These are phyloP conservation scores for Schizochytrium sp. DNA, from an alignment of 108 stramenopile species.

Conservation along the genomic window DNA sequence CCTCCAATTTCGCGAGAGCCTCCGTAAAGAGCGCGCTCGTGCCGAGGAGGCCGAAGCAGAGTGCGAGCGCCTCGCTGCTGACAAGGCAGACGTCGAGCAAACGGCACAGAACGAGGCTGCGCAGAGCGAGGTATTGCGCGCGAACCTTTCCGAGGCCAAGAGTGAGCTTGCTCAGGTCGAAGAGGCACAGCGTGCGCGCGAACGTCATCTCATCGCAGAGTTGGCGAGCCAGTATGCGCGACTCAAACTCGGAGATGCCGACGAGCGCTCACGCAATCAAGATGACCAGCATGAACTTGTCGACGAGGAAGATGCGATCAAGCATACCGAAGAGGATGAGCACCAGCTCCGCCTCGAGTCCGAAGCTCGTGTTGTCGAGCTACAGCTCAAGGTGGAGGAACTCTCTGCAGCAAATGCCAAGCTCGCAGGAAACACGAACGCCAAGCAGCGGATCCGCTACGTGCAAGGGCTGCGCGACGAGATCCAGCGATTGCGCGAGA, in stretches of 20 bases:
- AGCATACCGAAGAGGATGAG: neutral
- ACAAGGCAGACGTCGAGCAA: neutral
- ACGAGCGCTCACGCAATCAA: neutral
- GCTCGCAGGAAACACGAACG: neutral
- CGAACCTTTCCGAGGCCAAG: neutral
- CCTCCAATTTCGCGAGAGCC: neutral
- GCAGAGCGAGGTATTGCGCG: neutral
- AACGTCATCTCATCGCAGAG: neutral
- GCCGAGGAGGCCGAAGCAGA: slow-evolving; percentile 19
- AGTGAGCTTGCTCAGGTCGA: neutral
- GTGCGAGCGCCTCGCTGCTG: neutral
- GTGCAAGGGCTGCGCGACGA: neutral
- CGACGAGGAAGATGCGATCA: neutral
- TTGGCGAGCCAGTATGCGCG: neutral
- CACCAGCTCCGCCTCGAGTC: neutral
- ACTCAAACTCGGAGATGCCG: neutral
- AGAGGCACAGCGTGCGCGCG: neutral
- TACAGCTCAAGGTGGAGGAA: slow-evolving; percentile 13
- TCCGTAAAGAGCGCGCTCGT: neutral
- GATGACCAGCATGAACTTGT: neutral
- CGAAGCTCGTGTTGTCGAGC: neutral
- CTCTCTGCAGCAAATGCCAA: neutral
- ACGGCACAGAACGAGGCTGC: neutral
- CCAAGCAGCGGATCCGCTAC: neutral
- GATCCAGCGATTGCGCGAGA: neutral